Conservation (phyloP, 768 basidiomycete genomes). For the Mrakia hoshinonis region DNA sequence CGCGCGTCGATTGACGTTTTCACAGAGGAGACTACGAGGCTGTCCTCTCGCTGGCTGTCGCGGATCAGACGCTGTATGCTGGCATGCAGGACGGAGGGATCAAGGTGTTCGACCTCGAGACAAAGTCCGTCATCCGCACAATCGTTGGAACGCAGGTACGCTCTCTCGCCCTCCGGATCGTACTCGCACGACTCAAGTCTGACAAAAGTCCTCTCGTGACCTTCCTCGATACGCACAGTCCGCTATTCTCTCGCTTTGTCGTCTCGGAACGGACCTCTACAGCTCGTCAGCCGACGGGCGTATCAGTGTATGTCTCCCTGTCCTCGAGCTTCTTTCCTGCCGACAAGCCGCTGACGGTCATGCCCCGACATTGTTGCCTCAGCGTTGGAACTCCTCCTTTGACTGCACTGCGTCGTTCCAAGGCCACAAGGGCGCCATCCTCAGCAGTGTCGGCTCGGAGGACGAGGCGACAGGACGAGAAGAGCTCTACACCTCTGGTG, state of each 20-base stretch:
- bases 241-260: neutral
- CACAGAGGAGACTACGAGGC: constrained; percentile 22
- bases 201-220: too few relatives aligned
- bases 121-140: neutral
- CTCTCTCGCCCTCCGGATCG: neutral
- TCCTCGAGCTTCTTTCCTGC: neutral
- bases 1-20: neutral
- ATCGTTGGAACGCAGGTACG: constrained; percentile 24
- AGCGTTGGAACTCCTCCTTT: constrained; percentile 79
- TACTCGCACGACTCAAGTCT: neutral
- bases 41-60: constrained; percentile 19
- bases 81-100: constrained; percentile 29
- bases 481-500: constrained; percentile 66
- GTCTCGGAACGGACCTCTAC: constrained; percentile 17
- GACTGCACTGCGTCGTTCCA: constrained; percentile 74
- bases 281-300: constrained; percentile 20
- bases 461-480: constrained; percentile 36
- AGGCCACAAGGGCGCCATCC: constrained; percentile 69
- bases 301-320: constrained; percentile 11
- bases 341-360: neutral
- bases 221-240: neutral
- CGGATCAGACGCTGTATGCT: constrained; percentile 25
- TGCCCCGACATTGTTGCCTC: neutral
- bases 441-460: constrained; percentile 61
- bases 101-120: constrained; percentile 29